Conservation (phyloP, 2,329 filamentous ascomycete species). For the Diplocarpon mali region DNA sequence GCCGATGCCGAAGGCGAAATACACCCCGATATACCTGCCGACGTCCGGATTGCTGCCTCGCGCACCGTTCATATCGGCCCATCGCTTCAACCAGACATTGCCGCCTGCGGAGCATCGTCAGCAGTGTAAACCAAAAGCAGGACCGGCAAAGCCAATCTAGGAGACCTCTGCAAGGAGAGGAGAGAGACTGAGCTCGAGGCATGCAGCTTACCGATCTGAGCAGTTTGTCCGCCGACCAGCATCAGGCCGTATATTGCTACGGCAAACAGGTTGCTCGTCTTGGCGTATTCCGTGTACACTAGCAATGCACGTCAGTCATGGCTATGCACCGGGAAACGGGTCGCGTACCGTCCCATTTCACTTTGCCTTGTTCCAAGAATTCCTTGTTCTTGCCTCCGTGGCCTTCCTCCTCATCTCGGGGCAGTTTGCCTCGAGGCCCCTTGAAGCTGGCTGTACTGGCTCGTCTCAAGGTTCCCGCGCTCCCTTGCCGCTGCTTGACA, state of each 20-base stretch:
- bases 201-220: conserved; percentile 55
- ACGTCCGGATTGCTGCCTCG: conserved; percentile 60
- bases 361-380: conserved; percentile 85
- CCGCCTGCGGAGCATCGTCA: conserved; percentile 40
- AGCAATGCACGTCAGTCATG: conserved; percentile 16
- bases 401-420: conserved; percentile 66
- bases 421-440: conserved; percentile 69
- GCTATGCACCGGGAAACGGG: conserved; percentile 3
- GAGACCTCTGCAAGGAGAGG: conserved; percentile 8
- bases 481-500: conserved; percentile 51
- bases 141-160: not conserved
- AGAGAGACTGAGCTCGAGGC: conserved; percentile 1
- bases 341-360: conserved; percentile 66
- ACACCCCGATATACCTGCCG: conserved; percentile 87
- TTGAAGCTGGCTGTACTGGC: conserved; percentile 87
- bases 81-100: conserved; percentile 87
- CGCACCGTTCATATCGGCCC: conserved; percentile 70
- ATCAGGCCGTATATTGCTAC: conserved; percentile 70
- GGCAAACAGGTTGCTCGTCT: conserved; percentile 79
- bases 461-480: conserved; percentile 71
- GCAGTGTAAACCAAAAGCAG: conserved; percentile 5
- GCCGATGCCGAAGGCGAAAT: conserved; percentile 89
- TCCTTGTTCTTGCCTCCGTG: conserved; percentile 73
- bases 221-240: conserved; percentile 69
- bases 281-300: conserved; percentile 90